phyloP scores from a whole-genome alignment of 129 eudicot species.

The Arctium lappa region DNA sequence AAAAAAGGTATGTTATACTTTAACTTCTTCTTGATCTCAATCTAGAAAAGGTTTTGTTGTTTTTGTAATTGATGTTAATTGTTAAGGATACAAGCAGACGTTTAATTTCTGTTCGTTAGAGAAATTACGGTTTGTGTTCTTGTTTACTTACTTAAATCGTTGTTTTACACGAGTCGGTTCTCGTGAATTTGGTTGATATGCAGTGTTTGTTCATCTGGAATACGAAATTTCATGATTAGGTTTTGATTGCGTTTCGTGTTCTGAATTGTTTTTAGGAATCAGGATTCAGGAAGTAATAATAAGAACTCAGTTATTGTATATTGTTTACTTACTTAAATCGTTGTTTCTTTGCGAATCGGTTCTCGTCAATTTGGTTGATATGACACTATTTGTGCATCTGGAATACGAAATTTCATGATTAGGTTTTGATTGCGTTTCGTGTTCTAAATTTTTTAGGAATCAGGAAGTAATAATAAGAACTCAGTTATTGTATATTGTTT shows the following conservation, averaged over 20 bases:
- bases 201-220: background rate
- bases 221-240: background rate
- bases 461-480: background rate
- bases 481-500: too few relatives aligned
- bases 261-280: too few relatives aligned
- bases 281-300: too few relatives aligned
- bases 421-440: slow-evolving; percentile 9
- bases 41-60: background rate
- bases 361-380: too few relatives aligned
- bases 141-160: background rate
- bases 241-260: too few relatives aligned
- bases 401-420: background rate
- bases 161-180: background rate
- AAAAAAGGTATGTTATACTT: slow-evolving; percentile 13
- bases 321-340: too few relatives aligned
- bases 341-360: too few relatives aligned
- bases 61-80: background rate
- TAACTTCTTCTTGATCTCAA: background rate
- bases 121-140: background rate
- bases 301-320: too few relatives aligned
- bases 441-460: background rate
- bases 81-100: background rate
- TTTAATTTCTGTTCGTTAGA: background rate
- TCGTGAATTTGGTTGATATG: background rate
- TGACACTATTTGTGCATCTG: too few relatives aligned